Evolutionary conservation across 140 eudicot species (phyloP), one percentile per base, ranked within the genome.

Genomic region (Anethum foeniculum): DNA sequence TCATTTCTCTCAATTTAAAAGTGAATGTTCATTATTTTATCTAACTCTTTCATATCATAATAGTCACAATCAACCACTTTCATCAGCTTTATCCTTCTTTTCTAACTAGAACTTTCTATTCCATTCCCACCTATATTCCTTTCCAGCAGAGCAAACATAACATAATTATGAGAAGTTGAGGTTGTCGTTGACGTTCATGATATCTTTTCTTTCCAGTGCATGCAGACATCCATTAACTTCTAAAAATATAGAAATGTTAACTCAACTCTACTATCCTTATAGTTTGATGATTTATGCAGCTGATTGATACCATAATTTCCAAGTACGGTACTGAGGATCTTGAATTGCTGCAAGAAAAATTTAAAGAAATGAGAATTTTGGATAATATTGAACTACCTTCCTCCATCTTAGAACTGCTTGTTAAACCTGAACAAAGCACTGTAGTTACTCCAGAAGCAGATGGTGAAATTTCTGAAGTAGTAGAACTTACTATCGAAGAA

Each of bases 361-460:
- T 91, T 77, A 85, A 80, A 38, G 78, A 89, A 43, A 86, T 89
- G 88, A 89, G 98, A 83, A 92, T 94, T 82, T 78, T 94, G 81
- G 98, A 94, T 28, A 94, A 90, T 52, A 62, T 92, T 65, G 98
- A 92, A 68, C 84, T 94, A 56, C 98, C 97, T 74, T 65, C 84
- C 28, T 87, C 94, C 81, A 81, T 89, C 83, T 54, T 86, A 38
- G 88, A 92, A 77, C 78, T 88, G 64, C 89, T 94, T 58, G 88
- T 85, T 68, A 82, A 81, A 82, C 84, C 88, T 19, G 86, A 82
- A 74, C 85, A 85, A 82, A 86, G 43, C 81, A 47, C 85, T 43
- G 28, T 39, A 81, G 80, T 75, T 77, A 85, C 85, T 74, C 34
- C 51, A 43, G 86, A 69, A 68, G 49, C 82, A 83, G 87, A 82